Conservation (phyloP, 495 filamentous ascomycete species). For the Amphirosellinia nigrospora region DNA sequence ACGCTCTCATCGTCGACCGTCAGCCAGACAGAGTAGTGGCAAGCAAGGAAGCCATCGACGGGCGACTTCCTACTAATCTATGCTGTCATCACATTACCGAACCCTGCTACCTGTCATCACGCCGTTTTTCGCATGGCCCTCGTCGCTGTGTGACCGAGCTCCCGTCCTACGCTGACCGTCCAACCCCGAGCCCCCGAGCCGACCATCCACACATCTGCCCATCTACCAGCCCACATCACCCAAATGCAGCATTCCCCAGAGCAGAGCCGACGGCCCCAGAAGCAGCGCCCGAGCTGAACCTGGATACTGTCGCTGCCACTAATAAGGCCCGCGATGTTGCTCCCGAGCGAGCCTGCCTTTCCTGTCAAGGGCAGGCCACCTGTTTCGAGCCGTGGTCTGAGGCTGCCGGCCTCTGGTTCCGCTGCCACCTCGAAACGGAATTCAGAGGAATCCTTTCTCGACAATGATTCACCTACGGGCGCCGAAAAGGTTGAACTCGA, state of each 20-base stretch:
- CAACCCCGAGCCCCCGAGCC: constrained; percentile 16
- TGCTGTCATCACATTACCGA: constrained; percentile 2
- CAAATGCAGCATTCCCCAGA: constrained; percentile 44
- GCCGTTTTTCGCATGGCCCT: constrained; percentile 13
- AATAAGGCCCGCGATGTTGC: constrained; percentile 31
- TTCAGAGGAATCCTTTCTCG: constrained; percentile 39
- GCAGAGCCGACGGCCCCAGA: constrained; percentile 38
- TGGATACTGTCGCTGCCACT: constrained; percentile 33
- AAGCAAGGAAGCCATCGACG: neutral
- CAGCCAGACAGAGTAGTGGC: neutral
- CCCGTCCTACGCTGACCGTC: constrained; percentile 30
- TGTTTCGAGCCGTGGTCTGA: constrained; percentile 38
- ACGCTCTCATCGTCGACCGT: neutral
- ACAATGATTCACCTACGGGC: constrained; percentile 33
- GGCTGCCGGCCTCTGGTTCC: constrained; percentile 28
- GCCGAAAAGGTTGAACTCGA: constrained; percentile 43
- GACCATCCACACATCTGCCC: constrained; percentile 13
- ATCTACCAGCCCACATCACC: constrained; percentile 18
- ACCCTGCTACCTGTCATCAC: constrained; percentile 4
- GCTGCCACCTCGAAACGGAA: constrained; percentile 28
- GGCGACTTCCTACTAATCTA: neutral
- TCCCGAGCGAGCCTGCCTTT: constrained; percentile 30
- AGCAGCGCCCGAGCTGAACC: constrained; percentile 40
- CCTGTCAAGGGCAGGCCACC: constrained; percentile 37
- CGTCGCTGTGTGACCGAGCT: constrained; percentile 32